Percentiles rank a stretch among this genome's conserved stretches.
Conservation (phyloP, 345 rosid genomes). For the Kernera saxatilis region DNA sequence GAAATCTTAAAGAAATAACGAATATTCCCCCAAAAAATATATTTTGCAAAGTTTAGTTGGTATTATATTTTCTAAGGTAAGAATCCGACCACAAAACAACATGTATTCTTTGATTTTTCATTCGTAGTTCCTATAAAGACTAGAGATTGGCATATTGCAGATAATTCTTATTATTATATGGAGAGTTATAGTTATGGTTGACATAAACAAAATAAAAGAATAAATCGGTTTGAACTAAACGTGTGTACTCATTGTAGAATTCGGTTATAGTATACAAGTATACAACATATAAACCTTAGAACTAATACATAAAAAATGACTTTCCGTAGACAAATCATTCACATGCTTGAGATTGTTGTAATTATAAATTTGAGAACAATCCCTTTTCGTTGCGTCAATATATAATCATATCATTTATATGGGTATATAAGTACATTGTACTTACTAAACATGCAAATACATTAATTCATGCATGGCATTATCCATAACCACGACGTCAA, state of each 20-base stretch:
- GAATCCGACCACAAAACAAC: not conserved
- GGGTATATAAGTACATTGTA: conserved; percentile 6
- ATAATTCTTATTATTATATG: not conserved
- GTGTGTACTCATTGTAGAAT: not conserved
- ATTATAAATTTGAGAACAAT: not conserved
- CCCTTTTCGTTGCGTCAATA: not conserved
- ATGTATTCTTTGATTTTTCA: not conserved
- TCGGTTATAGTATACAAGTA: not conserved
- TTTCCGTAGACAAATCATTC: not conserved
- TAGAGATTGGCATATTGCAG: not conserved
- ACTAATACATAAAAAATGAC: not conserved
- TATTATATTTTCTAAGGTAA: not conserved
- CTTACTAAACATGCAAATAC: conserved; percentile 10
- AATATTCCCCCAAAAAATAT: not conserved
- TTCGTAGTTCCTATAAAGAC: not conserved
- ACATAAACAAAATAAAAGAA: not conserved
- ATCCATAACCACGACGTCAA: conserved; percentile 17
- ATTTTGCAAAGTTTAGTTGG: not conserved
- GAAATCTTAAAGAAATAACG: not conserved
- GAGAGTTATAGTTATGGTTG: not conserved
- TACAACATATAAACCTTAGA: not conserved
- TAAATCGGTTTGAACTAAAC: not conserved
- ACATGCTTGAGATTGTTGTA: not conserved
- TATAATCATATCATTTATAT: not conserved
- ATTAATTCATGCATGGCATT: conserved; percentile 16